A percentile compares a stretch with the other conserved stretches of the same genome.
These are phyloP conservation scores for Ascochyta viciae-villosae DNA, from an alignment of 2,329 filamentous ascomycete genomes.

Conservation along the genomic window DNA sequence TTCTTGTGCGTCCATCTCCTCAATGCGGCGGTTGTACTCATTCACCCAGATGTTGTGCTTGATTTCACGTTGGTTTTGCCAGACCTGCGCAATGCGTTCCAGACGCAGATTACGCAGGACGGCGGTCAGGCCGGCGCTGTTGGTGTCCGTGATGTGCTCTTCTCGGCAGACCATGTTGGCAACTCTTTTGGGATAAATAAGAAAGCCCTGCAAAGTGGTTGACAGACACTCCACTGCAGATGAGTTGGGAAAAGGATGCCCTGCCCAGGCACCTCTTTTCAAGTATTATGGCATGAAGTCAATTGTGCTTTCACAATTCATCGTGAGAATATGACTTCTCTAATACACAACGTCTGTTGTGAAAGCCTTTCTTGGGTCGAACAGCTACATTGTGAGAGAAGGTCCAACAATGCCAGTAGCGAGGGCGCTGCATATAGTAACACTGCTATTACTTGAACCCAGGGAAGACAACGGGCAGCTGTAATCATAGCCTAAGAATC, in stretches of 20 bases:
- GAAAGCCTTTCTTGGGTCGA: background rate
- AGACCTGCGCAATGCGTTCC: background rate
- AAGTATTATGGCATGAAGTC: background rate
- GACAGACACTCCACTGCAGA: background rate
- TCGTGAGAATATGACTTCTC: background rate
- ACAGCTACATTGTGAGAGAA: too few relatives aligned
- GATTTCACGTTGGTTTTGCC: background rate
- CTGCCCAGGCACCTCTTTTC: rapidly evolving
- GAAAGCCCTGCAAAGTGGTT: background rate
- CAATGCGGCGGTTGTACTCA: background rate
- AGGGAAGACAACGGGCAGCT: too few relatives aligned
- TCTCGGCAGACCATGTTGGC: background rate
- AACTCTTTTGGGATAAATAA: background rate
- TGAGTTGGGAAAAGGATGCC: background rate
- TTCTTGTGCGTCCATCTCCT: background rate
- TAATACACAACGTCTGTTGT: background rate
- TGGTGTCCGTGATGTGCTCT: background rate
- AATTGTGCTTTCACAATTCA: background rate
- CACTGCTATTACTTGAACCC: background rate
- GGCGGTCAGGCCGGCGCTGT: background rate
- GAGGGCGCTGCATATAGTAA: background rate
- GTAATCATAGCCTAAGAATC: too few relatives aligned
- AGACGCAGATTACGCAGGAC: background rate
- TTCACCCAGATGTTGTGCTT: background rate
- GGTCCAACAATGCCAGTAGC: too few relatives aligned